Conservation (phyloP, 768 basidiomycete genomes). For the Phanerochaete carnosa region DNA sequence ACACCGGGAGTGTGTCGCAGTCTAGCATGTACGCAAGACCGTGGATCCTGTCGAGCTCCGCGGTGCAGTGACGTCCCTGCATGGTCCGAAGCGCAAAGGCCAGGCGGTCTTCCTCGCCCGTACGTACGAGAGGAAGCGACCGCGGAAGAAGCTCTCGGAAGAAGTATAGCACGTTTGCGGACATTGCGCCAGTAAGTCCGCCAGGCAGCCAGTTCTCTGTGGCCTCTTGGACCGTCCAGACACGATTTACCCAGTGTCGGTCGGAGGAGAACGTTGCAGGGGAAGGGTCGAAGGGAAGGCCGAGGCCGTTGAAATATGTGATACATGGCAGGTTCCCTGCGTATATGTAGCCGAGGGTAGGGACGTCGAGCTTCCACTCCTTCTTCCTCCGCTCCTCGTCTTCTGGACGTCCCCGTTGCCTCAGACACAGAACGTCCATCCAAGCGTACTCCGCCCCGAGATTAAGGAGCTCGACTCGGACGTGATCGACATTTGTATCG, state of each 20-base stretch:
- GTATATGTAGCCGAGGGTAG: slow-evolving; percentile 5
- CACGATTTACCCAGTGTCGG: slow-evolving; percentile 8
- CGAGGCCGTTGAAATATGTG: slow-evolving; percentile 5
- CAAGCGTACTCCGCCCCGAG: slow-evolving; percentile 3
- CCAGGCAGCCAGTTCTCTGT: neutral
- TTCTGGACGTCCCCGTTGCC: neutral
- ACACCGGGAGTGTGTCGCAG: neutral
- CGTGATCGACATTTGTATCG: neutral
- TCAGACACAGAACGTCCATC: slow-evolving; percentile 3
- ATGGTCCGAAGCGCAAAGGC: neutral
- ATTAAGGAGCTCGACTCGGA: slow-evolving; percentile 6
- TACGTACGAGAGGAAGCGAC: too few species aligned
- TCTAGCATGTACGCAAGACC: neutral
- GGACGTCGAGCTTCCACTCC: slow-evolving; percentile 8
- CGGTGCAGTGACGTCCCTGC: neutral
- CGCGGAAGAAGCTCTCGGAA: neutral
- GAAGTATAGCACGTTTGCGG: too few species aligned
- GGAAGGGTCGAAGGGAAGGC: neutral
- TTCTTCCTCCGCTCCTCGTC: neutral
- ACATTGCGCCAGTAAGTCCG: neutral
- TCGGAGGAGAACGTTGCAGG: neutral
- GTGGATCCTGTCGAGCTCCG: neutral
- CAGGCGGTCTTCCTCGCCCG: too few species aligned
- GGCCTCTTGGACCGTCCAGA: slow-evolving; percentile 5
- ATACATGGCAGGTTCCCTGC: neutral